Evolutionary conservation across 2,329 filamentous ascomycete species (phyloP).

Genomic region (Cordyceps cicadae): DNA sequence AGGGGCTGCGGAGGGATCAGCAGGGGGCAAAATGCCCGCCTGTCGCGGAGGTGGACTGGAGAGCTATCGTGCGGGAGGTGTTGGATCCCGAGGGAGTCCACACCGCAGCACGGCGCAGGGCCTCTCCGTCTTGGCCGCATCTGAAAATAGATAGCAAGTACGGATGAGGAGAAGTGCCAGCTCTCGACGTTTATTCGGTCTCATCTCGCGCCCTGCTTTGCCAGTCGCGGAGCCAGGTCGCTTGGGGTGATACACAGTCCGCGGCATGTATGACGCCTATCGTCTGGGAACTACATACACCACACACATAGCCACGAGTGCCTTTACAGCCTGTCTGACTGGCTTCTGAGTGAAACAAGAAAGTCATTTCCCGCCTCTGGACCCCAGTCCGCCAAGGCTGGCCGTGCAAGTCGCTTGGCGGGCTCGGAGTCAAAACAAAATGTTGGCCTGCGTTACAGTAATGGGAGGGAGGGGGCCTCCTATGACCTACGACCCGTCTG

Average conservation of each 20-base stretch:
- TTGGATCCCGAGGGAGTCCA: constrained; percentile 22
- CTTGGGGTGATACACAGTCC: neutral
- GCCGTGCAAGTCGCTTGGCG: neutral
- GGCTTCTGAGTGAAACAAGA: constrained; percentile 4
- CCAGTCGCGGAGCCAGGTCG: neutral
- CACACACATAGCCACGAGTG: neutral
- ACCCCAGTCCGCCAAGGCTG: constrained; percentile 1
- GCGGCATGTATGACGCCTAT: neutral
- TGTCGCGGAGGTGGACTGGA: constrained; percentile 24
- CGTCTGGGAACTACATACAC: neutral
- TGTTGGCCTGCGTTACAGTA: neutral
- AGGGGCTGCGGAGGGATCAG: constrained; percentile 10
- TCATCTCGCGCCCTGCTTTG: neutral
- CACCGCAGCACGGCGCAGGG: neutral
- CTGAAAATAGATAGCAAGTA: neutral
- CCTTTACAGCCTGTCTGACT: neutral
- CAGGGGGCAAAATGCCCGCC: neutral
- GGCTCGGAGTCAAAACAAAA: neutral
- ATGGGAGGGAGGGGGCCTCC: neutral
- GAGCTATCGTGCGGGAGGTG: constrained; percentile 20
- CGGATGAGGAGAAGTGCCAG: neutral
- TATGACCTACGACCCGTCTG: neutral
- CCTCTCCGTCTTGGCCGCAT: neutral
- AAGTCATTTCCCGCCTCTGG: neutral
- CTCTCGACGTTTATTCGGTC: neutral